Percentiles rank a stretch among this genome's conserved stretches.
These are phyloP conservation scores for Sporobolus alterniflorus DNA, from an alignment of 202 grass and related monocot genomes.

Conservation along the genomic window DNA sequence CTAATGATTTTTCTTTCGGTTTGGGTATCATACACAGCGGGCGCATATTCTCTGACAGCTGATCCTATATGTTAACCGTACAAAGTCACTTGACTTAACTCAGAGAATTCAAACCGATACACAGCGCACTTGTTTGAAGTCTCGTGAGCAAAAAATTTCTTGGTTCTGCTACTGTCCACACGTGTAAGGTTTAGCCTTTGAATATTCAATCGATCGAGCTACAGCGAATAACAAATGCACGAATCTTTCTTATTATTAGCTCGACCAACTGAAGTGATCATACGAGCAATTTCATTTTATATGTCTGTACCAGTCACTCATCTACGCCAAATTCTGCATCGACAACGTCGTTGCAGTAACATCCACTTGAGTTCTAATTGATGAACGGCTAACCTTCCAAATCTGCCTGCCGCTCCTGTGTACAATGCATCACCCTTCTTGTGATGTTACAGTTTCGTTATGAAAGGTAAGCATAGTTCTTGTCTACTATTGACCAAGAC, in stretches of 20 bases:
- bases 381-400: not conserved
- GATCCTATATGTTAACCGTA: too few species aligned
- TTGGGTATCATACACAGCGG: not conserved
- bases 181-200: constrained; percentile 33
- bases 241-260: not conserved
- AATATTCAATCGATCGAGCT: not conserved
- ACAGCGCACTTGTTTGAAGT: not conserved
- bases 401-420: not conserved
- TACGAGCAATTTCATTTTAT: not conserved
- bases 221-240: not conserved
- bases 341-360: not conserved
- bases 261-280: not conserved
- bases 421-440: not conserved
- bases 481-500: not conserved
- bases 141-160: too few species aligned
- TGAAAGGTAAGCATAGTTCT: not conserved
- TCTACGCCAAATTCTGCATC: not conserved
- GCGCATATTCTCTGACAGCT: too few species aligned
- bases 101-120: too few species aligned
- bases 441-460: not conserved
- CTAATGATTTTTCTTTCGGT: not conserved
- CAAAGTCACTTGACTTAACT: too few species aligned
- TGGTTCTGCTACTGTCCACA: constrained; percentile 37
- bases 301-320: not conserved
- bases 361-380: not conserved